These are phyloP conservation scores for Emiliania huxleyi DNA, from an alignment of 78 protist species.

Conservation along the genomic window DNA sequence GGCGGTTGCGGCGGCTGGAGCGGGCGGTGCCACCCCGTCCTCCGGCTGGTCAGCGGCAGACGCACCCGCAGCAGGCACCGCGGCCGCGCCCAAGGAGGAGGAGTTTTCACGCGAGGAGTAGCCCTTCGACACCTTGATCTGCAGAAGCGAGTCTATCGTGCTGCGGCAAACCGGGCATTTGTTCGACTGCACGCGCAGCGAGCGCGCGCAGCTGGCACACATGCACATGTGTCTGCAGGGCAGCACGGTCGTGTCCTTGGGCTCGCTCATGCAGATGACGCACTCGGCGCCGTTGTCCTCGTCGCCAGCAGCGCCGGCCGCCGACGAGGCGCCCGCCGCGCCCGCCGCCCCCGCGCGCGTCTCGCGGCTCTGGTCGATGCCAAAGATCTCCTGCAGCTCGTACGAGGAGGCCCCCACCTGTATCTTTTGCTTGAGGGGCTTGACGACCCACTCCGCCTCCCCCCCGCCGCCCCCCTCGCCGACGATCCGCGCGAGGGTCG, in stretches of 20 bases:
- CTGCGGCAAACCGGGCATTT: slow-evolving; percentile 70
- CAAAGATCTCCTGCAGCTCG: slow-evolving; percentile 56
- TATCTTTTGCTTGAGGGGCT: slow-evolving; percentile 53
- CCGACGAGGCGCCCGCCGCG: neutral
- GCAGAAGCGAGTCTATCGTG: slow-evolving; percentile 27
- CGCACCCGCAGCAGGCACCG: no score
- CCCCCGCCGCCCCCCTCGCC: neutral
- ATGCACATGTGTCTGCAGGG: slow-evolving; percentile 87
- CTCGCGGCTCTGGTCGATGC: neutral
- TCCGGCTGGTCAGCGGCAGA: no score
- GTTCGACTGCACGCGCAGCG: slow-evolving; percentile 45
- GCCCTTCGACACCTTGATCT: slow-evolving; percentile 44
- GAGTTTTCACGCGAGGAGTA: no score
- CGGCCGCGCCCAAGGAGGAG: no score
- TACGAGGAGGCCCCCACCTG: neutral
- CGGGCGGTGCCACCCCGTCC: no score
- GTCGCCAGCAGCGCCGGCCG: neutral
- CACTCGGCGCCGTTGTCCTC: neutral
- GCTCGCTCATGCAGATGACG: slow-evolving; percentile 16
- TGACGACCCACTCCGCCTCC: neutral
- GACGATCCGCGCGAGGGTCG: neutral
- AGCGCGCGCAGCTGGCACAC: slow-evolving; percentile 70
- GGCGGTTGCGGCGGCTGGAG: no score
- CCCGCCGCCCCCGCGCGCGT: neutral
- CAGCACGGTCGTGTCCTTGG: slow-evolving; percentile 70